Conservation (phyloP, 1,284 basidiomycete species). For the Ganoderma lingzhi region DNA sequence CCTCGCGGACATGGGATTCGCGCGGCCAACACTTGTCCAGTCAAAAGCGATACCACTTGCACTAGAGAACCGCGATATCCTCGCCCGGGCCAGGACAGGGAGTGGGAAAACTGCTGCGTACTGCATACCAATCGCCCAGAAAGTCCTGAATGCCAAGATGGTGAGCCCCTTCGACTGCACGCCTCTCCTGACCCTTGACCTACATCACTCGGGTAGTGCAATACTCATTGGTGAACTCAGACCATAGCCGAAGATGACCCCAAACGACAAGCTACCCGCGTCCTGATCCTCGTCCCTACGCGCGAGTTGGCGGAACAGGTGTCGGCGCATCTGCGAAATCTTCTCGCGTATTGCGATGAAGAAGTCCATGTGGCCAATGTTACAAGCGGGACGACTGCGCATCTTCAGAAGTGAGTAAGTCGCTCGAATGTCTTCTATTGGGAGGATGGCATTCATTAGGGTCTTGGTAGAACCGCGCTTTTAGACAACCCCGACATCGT, state of each 20-base stretch:
- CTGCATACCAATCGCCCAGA: constrained; percentile 91
- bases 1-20: constrained; percentile 83
- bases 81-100: constrained; percentile 94
- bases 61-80: constrained; percentile 90
- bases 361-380: constrained; percentile 82
- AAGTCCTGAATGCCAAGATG: constrained; percentile 83
- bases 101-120: constrained; percentile 99
- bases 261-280: constrained; percentile 71
- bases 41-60: constrained; percentile 86
- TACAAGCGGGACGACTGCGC: constrained; percentile 76
- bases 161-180: constrained; percentile 54
- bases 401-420: constrained; percentile 77
- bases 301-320: constrained; percentile 95
- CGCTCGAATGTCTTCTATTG: neutral
- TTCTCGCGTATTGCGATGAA: constrained; percentile 82
- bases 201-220: neutral
- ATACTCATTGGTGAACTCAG: constrained; percentile 15
- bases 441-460: neutral
- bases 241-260: constrained; percentile 42
- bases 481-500: constrained; percentile 94
- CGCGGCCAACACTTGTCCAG: constrained; percentile 86
- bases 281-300: constrained; percentile 93
- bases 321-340: constrained; percentile 68
- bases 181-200: neutral
- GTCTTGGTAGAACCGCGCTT: constrained; percentile 67